Evolutionary conservation across 2,329 filamentous ascomycete genomes (phyloP).

Genomic region (Trichoderma sp.): DNA sequence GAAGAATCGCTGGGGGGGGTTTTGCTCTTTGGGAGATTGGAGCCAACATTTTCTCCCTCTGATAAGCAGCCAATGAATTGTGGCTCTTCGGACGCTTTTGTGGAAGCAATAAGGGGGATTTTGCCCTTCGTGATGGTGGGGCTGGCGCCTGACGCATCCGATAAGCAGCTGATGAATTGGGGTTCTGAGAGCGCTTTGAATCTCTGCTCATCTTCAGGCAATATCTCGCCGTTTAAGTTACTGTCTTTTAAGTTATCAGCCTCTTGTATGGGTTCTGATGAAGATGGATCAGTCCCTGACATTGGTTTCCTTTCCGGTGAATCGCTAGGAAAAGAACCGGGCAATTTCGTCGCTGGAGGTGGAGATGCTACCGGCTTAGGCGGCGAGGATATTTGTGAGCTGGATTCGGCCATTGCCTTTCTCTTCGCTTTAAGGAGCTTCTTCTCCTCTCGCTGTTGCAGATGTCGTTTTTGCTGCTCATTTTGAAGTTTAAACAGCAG

Average conservation of each 20-base stretch:
- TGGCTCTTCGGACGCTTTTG: neutral
- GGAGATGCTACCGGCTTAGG: neutral
- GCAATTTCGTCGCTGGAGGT: conserved; percentile 15
- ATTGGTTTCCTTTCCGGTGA: conserved; percentile 11
- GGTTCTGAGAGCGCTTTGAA: neutral
- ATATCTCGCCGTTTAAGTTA: neutral
- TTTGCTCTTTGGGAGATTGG: neutral
- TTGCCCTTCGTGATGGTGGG: neutral
- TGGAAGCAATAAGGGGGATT: neutral
- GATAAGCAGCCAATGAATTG: neutral
- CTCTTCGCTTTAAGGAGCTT: conserved; percentile 34
- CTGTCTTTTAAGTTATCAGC: neutral
- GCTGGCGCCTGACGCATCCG: neutral
- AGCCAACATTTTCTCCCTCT: neutral
- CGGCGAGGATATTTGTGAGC: conserved; percentile 17
- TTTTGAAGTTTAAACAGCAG: conserved; percentile 65
- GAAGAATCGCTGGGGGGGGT: neutral
- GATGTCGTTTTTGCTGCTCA: conserved; percentile 55
- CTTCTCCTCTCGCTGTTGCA: conserved; percentile 42
- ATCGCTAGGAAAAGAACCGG: conserved; percentile 21
- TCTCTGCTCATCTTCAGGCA: neutral
- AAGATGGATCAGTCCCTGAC: neutral
- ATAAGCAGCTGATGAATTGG: neutral
- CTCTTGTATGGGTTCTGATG: neutral
- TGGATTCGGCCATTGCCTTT: conserved; percentile 17